These are phyloP conservation scores for Cymodocea nodosa DNA, from an alignment of 116 monocot species.

Conservation along the genomic window DNA sequence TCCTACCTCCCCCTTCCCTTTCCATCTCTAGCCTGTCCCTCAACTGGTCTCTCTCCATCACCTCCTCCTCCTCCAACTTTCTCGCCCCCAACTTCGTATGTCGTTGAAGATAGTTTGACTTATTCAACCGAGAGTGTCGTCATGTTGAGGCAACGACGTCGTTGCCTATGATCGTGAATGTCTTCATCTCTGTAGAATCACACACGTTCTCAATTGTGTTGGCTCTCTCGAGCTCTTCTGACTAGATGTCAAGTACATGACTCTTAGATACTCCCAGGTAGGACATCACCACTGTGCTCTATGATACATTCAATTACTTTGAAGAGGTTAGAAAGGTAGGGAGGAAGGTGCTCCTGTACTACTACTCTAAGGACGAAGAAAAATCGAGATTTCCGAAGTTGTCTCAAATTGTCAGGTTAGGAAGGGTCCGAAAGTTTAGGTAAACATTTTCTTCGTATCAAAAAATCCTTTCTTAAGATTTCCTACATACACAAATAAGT, in stretches of 20 bases:
- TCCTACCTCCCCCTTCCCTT: slow-evolving; percentile 1
- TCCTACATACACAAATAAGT: too few species aligned
- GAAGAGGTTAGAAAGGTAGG: slow-evolving; percentile 64
- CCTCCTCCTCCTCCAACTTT: too few species aligned
- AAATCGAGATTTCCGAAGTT: too few species aligned
- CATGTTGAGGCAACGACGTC: slow-evolving; percentile 63
- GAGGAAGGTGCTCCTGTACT: slow-evolving; percentile 67
- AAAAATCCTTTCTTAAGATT: too few species aligned
- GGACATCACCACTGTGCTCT: slow-evolving; percentile 80
- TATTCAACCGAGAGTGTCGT: slow-evolving; percentile 82
- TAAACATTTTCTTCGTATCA: too few species aligned
- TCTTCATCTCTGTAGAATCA: slow-evolving; percentile 63
- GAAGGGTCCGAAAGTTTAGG: too few species aligned
- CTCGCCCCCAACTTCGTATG: slow-evolving; percentile 41
- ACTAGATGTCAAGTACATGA: slow-evolving; percentile 63
- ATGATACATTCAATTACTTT: slow-evolving; percentile 91
- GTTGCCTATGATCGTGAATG: slow-evolving; percentile 67
- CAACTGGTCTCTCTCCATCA: slow-evolving; percentile 35
- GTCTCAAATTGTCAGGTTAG: too few species aligned
- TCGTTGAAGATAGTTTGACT: slow-evolving; percentile 44
- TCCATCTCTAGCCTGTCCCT: slow-evolving; percentile 20
- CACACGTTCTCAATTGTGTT: slow-evolving; percentile 82
- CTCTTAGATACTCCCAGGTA: slow-evolving; percentile 71
- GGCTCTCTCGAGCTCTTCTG: slow-evolving; percentile 83
- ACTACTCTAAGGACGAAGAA: too few species aligned